These are phyloP conservation scores for Aspergillus pseudoviridinutans DNA, from an alignment of 2,329 filamentous ascomycete genomes.

Conservation along the genomic window DNA sequence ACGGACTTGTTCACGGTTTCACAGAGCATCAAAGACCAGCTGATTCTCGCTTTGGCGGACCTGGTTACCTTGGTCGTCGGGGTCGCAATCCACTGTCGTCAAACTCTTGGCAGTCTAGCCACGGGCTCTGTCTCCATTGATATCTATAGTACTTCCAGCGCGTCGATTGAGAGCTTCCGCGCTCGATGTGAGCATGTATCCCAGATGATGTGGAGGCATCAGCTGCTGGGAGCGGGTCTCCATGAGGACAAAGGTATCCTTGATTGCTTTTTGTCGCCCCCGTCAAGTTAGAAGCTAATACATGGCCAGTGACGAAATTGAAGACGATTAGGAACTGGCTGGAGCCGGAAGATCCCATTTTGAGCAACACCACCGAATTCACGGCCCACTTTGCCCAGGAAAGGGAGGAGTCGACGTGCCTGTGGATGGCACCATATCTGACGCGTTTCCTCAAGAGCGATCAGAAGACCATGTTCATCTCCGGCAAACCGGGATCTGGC, in stretches of 20 bases:
- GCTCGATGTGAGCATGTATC: conserved; percentile 32
- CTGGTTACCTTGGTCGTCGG: conserved; percentile 28
- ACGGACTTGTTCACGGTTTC: conserved; percentile 45
- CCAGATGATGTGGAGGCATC: conserved; percentile 39
- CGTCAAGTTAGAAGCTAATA: not conserved
- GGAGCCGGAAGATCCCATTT: conserved; percentile 44
- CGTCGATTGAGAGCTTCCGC: conserved; percentile 34
- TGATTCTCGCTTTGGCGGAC: conserved; percentile 38
- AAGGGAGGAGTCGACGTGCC: conserved; percentile 51
- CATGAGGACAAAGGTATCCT: conserved; percentile 23
- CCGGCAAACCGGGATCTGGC: conserved; percentile 36
- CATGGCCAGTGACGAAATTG: conserved; percentile 23
- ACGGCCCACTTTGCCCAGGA: conserved; percentile 39
- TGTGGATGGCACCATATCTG: conserved; percentile 51
- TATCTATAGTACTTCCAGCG: conserved; percentile 37
- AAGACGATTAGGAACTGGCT: conserved; percentile 38
- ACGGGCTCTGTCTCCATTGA: conserved; percentile 29
- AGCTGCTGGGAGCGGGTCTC: conserved; percentile 30
- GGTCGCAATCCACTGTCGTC: conserved; percentile 37
- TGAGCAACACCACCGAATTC: conserved; percentile 43
- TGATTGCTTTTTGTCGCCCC: conserved; percentile 1
- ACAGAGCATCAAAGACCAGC: conserved; percentile 46
- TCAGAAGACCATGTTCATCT: conserved; percentile 44
- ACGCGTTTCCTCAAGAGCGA: conserved; percentile 47
- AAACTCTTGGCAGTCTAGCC: conserved; percentile 21